phyloP scores from a whole-genome alignment of 345 rosid species.

The Euclidium syriacum region DNA sequence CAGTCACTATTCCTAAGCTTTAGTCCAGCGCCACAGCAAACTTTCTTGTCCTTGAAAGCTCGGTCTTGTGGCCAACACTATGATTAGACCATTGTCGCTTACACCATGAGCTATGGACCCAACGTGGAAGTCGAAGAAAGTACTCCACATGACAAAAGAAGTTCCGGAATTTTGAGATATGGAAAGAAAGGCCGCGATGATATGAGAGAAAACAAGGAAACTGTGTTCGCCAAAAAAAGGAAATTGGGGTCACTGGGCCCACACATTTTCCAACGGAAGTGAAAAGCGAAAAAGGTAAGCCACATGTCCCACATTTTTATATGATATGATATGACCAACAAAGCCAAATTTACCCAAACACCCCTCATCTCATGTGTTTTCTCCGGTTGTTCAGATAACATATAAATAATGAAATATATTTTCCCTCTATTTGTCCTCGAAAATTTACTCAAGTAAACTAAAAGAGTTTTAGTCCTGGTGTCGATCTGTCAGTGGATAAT shows the following conservation, averaged over 20 bases:
- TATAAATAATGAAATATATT: not conserved
- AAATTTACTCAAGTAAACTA: not conserved
- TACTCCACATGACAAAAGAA: too few species aligned
- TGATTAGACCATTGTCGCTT: too few species aligned
- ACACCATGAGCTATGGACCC: too few species aligned
- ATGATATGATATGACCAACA: constrained; percentile 7
- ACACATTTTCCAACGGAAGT: constrained; percentile 9
- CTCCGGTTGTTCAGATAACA: not conserved
- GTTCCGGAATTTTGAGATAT: too few species aligned
- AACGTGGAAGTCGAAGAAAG: too few species aligned
- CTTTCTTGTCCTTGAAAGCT: too few species aligned
- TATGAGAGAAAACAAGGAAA: too few species aligned
- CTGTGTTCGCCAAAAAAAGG: too few species aligned
- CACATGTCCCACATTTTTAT: constrained; percentile 16
- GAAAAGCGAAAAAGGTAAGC: constrained; percentile 9
- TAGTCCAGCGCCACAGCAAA: too few species aligned
- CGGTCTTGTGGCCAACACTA: too few species aligned
- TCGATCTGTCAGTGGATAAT: constrained; percentile 25
- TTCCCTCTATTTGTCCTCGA: not conserved
- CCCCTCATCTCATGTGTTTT: not conserved
- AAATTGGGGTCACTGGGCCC: not conserved
- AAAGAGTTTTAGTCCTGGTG: not conserved
- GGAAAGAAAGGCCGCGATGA: too few species aligned
- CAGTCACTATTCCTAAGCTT: too few species aligned
- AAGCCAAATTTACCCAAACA: not conserved